A percentile compares a stretch with the other conserved stretches of the same genome.
These are phyloP conservation scores for Epichloe scottii DNA, from an alignment of 2,329 filamentous ascomycete species.

Conservation along the genomic window DNA sequence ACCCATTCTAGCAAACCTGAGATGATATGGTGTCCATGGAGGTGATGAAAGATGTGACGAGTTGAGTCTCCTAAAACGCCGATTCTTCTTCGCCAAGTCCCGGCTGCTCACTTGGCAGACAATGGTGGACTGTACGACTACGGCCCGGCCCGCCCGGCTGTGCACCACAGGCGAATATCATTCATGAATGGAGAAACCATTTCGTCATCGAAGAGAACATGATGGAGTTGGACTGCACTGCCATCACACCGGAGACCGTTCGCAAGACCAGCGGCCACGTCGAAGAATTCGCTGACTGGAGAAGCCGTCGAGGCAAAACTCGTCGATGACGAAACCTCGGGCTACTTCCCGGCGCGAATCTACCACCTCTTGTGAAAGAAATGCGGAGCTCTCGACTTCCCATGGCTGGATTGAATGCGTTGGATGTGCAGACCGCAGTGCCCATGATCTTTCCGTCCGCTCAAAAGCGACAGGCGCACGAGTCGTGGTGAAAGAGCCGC, in stretches of 20 bases:
- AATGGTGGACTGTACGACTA: slow-evolving; percentile 2
- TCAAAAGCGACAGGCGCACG: slow-evolving; percentile 51
- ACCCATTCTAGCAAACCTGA: too few species aligned
- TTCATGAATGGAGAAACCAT: slow-evolving; percentile 7
- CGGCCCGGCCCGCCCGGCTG: slow-evolving; percentile 8
- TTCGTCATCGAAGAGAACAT: slow-evolving; percentile 11
- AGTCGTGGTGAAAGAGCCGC: slow-evolving; percentile 45
- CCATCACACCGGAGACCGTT: slow-evolving; percentile 56
- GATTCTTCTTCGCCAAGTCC: too few species aligned
- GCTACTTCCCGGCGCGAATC: slow-evolving; percentile 42
- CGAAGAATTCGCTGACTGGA: slow-evolving; percentile 58
- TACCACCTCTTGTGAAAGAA: slow-evolving; percentile 12
- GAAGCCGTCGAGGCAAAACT: slow-evolving; percentile 37
- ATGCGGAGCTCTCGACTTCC: slow-evolving; percentile 52
- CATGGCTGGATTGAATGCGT: slow-evolving; percentile 63
- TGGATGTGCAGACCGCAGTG: slow-evolving; percentile 55
- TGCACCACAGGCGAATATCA: slow-evolving; percentile 4
- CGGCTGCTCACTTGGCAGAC: slow-evolving; percentile 1
- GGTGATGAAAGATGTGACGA: too few species aligned
- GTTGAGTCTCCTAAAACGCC: too few species aligned
- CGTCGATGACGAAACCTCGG: slow-evolving; percentile 60
- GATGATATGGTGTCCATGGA: too few species aligned
- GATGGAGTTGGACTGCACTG: slow-evolving; percentile 53
- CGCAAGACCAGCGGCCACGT: slow-evolving; percentile 59
- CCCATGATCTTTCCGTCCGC: slow-evolving; percentile 54